Evolutionary conservation across 2,329 filamentous ascomycete genomes (phyloP), one percentile per base, ranked within the genome.

Genomic region (Zarea fungicola): DNA sequence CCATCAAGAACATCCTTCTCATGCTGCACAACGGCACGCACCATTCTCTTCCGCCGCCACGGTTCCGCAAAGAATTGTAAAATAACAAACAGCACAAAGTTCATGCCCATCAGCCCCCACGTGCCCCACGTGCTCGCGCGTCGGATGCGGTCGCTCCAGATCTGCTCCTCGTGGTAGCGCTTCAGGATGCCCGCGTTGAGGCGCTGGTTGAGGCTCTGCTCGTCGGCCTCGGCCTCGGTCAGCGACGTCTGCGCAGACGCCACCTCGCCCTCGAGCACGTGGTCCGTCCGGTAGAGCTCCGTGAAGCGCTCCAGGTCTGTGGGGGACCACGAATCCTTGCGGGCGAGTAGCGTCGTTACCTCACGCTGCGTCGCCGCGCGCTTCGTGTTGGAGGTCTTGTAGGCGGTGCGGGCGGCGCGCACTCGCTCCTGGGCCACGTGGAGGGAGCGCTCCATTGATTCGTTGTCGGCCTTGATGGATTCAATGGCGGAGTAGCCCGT

Each of bases 91-190:
- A 99, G 70, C 53, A 97, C 65, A 26, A 97, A 87, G 63, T 99
- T 99, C 61, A 97, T 81, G 21, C 92, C 92, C 93, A 99, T 99
- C 53, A 99, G 72, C 1, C 92, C 93, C 83, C 95, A 97, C 0
- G 93, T 99, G 29, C 95, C 92, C 93, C 93, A 99, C 0, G 93
- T 99, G 65, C 87, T 93, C 76, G 96, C 96, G 56, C 93, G 78
- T 29, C 93, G 79, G 63, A 99, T 99, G 59, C 95, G 92, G 65
- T 99, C 93, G 62, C 89, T 95, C 93, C 93, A 99, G 49, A 99
- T 95, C 72, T 99, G 93, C 72, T 99, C 93, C 70, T 99, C 93
- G 66, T 99, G 93, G 68, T 99, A 99, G 52, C 95, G 82, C 53
- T 87, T 87, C 44, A 96, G 74, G 58, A 97, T 96, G 43, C 85